A percentile compares a stretch with the other conserved stretches of the same genome.
Evolutionary conservation across 495 filamentous ascomycete species (phyloP).

Genomic region (Penicillium lagena): DNA sequence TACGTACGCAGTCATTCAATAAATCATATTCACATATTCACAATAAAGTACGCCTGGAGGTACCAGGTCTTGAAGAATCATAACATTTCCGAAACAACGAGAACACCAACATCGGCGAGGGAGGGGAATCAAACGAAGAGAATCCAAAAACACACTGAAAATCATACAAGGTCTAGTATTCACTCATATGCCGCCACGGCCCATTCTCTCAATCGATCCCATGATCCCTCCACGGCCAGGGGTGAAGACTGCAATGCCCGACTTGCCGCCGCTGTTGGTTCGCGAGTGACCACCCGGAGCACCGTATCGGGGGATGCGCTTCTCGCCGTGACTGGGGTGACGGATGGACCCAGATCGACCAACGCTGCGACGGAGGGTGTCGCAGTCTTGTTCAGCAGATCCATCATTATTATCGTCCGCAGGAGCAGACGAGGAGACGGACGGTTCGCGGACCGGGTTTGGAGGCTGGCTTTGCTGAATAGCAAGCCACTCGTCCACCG

Average conservation of each 20-base stretch:
- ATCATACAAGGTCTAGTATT: background rate
- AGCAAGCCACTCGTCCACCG: constrained; percentile 83
- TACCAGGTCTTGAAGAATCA: too few relatives aligned
- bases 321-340: constrained; percentile 27
- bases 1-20: too few relatives aligned
- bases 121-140: too few relatives aligned
- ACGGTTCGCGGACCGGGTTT: constrained; percentile 6
- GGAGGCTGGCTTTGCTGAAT: constrained; percentile 36
- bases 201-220: constrained; percentile 69
- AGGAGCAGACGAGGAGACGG: constrained; percentile 13
- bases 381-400: constrained; percentile 11
- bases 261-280: constrained; percentile 34
- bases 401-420: constrained; percentile 8
- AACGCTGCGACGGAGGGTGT: constrained; percentile 19
- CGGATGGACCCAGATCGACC: constrained; percentile 24
- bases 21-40: too few relatives aligned
- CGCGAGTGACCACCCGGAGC: constrained; percentile 26
- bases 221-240: constrained; percentile 56
- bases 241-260: constrained; percentile 37
- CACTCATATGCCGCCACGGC: constrained; percentile 28
- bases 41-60: too few relatives aligned
- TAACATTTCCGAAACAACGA: too few relatives aligned
- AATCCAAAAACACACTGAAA: background rate
- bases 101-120: too few relatives aligned
- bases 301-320: constrained; percentile 25